Evolutionary conservation across 1,139 yeast species (phyloP), one percentile per base, ranked within the genome.

Genomic region (Sugiyamaella pinicola): DNA sequence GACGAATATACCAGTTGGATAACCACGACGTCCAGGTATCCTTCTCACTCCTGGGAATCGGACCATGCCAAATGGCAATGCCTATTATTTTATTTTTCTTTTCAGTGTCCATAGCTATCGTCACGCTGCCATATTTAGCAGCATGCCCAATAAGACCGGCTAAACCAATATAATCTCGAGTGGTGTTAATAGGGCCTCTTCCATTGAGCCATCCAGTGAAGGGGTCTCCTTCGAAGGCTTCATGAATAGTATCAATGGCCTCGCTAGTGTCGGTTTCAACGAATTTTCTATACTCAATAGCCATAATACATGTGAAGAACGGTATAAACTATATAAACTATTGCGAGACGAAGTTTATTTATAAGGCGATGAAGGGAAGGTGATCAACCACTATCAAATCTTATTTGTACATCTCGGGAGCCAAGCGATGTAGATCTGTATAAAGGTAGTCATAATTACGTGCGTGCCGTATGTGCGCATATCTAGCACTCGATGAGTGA

Each of bases 211-310:
- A 38, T 18, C 13, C n/a, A n/a, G 19, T 39, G 15, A 47, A 38
- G 8, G 38, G 29, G 22, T 47, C 50, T 6, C 45, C 50, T 18
- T 39, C 5, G 21, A 47, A 38, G 13, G 45, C 50, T 6, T 26
- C 19, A 1, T 17, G 24, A 10, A 38, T 38, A n/a, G 38, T 21
- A 7, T 47, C 39, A 12, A 37, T 13, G 21, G 50, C 38, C 21
- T 12, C 13, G 15, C 38, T 18, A 4, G 6, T 13, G 10, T 47
- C 28, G n/a, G 28, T 1, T 2, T 29, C 18, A 6, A 13, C 19
- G 19, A 13, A 38, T 3, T 4, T 18, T 18, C 45, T 38, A 18
- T 21, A 29, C 12, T 47, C 39, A 22, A 38, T 47, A 18, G 44
- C 13, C 50, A 47, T n/a, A n/a, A n/a, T n/a, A n/a, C n/a, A n/a